Evolutionary conservation across 2,329 filamentous ascomycete species (phyloP), one percentile per base, ranked within the genome.

Genomic region (Phialemonium atrogriseum): DNA sequence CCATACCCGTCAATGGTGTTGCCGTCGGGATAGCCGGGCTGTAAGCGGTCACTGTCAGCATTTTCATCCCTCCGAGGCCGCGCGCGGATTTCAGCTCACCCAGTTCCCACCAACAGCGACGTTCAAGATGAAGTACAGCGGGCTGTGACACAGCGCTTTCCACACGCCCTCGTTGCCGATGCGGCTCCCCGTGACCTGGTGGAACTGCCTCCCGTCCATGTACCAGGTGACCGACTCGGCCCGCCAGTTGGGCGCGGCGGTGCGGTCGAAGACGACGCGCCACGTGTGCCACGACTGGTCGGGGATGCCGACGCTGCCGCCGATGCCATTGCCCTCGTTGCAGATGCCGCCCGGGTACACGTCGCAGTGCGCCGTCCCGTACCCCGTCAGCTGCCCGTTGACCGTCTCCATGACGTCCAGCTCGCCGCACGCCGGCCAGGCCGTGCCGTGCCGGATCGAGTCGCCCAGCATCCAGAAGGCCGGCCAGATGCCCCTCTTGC

Each of bases 391-490:
- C 23, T 49, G 41, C 4, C 66, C 66, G 47, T 68, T 63, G 37
- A 70, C 54, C 17, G 58, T 60, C 54, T 71, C 67, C 31, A 69
- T 55, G 36, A 68, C 56, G 42, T 71, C 67, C 27, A 71, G 49
- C 54, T 71, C 67, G 16, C 67, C 67, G 41, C 64, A 68, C 7
- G 48, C 50, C 1, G 67, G 67, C 67, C 67, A 71, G 13, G 41
- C 37, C 3, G 58, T 62, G 10, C 66, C 65, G 37, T 54, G 47
- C 6, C 66, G 60, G 30, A 69, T 51, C 11, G 62, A 52, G 36
- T 66, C 55, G 9, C 67, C 67, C 1, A 70, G 58, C 32, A 68
- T 50, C 67, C 67, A 71, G 44, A 70, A 71, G 4, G 67, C 67
- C 3, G 67, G 66, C 67, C 67, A 71, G 40, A 70, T 55, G 10